A percentile compares a stretch with the other conserved stretches of the same genome.
phyloP scores from a whole-genome alignment of 805 yeast species.

The Clavispora santaluciae region DNA sequence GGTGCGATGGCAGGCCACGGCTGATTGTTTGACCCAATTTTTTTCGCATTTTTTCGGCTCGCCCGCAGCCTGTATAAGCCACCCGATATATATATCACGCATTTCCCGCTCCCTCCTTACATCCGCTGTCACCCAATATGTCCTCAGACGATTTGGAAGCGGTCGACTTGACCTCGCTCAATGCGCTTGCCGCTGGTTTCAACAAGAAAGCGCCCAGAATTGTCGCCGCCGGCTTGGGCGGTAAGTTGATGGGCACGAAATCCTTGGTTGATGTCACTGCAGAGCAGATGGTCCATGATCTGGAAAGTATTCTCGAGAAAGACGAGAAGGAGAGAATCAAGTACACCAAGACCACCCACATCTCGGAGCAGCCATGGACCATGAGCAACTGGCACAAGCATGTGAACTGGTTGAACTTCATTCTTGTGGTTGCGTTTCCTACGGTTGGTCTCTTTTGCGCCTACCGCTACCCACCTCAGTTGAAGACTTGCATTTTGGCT shows the following conservation, averaged over 20 bases:
- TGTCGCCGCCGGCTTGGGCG: conserved; percentile 75
- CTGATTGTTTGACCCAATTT: conserved; percentile 5
- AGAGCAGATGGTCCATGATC: conserved; percentile 52
- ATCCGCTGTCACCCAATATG: conserved; percentile 4
- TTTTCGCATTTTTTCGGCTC: conserved; percentile 1
- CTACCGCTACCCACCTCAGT: conserved; percentile 42
- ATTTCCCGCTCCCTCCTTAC: not conserved
- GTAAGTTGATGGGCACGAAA: conserved; percentile 77
- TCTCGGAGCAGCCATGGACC: conserved; percentile 79
- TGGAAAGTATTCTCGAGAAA: conserved; percentile 33
- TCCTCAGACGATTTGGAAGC: conserved; percentile 18
- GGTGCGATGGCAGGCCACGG: not conserved
- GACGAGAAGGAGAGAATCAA: conserved; percentile 37
- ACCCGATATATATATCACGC: not conserved
- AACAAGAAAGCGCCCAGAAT: conserved; percentile 65
- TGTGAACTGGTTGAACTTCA: conserved; percentile 72
- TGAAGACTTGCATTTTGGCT: conserved; percentile 50
- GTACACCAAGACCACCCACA: conserved; percentile 45
- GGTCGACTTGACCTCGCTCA: conserved; percentile 65
- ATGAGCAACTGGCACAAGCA: conserved; percentile 65
- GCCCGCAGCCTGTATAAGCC: not conserved
- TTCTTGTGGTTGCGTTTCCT: conserved; percentile 62
- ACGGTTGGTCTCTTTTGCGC: conserved; percentile 46
- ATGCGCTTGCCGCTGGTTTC: conserved; percentile 78
- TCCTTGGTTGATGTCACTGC: conserved; percentile 64